Evolutionary conservation across 192 early-diverging fungal species (phyloP), one percentile per base, ranked within the genome.

Genomic region (Linnemannia zychae): DNA sequence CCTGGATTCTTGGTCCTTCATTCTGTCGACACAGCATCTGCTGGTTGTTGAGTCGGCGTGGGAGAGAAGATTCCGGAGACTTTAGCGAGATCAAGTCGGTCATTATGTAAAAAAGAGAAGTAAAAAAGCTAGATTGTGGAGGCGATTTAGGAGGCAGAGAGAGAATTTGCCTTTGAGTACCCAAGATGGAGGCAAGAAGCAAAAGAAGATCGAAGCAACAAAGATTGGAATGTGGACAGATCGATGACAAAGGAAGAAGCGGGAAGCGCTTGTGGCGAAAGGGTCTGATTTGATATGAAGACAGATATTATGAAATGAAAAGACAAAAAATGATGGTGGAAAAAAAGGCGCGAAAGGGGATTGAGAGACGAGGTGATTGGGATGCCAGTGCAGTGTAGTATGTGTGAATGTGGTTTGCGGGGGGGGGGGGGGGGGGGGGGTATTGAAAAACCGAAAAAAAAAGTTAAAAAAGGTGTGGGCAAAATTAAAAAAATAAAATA

Each of bases 21-120:
- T 15, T 48, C 17, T 72, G 47, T n/a, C 33, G 65, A 67, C 44
- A 47, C 44, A 76, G 66, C 24, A 13, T 7, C 44, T 66, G 71
- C 22, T 36, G 67, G 24, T 74, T 72, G 3, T 67, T 65, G 68
- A 20, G 67, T n/a, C n/a, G n/a, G n/a, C n/a, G n/a, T 49, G 48
- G 16, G 18, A 49, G 49, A 49, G 78, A 31, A 36, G 48, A 60
- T 34, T 63, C 22, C 50, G 40, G 36, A 33, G 71, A 73, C 33
- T 46, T 52, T 31, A 49, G 28, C 15, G 46, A 31, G 48, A 80
- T 65, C 7, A 63, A 50, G 36, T 65, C 18, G 34, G 60, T 44
- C 57, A 79, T 71, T 40, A 53, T 60, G 69, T 36, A 40, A 71
- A 63, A 36, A 18, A 46, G 9, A 3, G 28, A 74, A 76, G 17